Evolutionary conservation across 1,139 yeast genomes (phyloP), one percentile per base, ranked within the genome.

Genomic region (Pichia norvegensis): DNA sequence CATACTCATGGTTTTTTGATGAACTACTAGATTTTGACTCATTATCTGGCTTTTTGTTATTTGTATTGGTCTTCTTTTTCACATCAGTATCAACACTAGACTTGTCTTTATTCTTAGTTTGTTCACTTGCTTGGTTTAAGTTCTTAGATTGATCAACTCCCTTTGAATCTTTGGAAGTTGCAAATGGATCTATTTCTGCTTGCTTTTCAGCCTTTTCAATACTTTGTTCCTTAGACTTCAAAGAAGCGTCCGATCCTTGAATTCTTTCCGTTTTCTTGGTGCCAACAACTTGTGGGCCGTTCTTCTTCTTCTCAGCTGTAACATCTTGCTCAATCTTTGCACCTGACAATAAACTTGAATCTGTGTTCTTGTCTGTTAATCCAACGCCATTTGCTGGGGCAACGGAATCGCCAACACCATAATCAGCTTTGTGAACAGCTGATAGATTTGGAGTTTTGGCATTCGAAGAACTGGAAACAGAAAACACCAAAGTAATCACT

Each of bases 1-100:
- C 97, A 54, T 73, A 81, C 60, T 79, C 59, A 33, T 58, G 57
- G 29, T 53, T 54, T 2, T 46, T 36, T 7, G 20, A 42, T 36
- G 56, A 53, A 13, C 14, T 27, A 27, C 31, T 27, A 7, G 31
- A 27, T n/a, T 27, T 27, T 13, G 31, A 27, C 9, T 9, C 25
- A 23, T 23, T n/a, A n/a, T n/a, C 6, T 23, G 6, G 25, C 25
- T 23, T 23, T 23, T 23, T 23, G 25, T 23, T 23, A 9, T 23
- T 9, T 23, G 25, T 6, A n/a, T n/a, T n/a, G n/a, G n/a, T n/a
- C n/a, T n/a, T n/a, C 9, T 23, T 9, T 23, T 5, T 23, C 6
- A 23, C 46, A 21, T 33, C 41, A 22, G 36, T 13, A n/a, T 4
- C 22, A 33, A 29, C 39, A 27, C 14, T 33, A 16, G 29, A 25